phyloP scores from a whole-genome alignment of 176 grass and related monocot species.

The Hsuehochloa calcarea region DNA sequence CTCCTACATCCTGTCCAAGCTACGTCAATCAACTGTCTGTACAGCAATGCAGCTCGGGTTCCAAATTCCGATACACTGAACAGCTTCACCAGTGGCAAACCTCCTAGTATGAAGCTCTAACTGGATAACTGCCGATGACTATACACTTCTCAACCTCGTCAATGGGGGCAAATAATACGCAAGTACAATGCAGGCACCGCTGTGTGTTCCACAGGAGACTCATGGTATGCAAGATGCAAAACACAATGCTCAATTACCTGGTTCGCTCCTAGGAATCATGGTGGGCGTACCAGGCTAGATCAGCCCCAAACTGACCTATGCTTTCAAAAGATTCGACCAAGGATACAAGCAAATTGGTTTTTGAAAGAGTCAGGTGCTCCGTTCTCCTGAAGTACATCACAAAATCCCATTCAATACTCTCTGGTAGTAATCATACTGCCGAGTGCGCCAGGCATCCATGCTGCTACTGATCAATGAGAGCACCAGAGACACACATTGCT shows the following conservation, averaged over 20 bases:
- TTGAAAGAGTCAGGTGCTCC: neutral
- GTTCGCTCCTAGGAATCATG: neutral
- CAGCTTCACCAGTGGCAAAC: conserved; percentile 38
- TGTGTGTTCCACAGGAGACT: conserved; percentile 5
- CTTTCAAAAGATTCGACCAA: conserved; percentile 32
- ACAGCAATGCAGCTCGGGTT: conserved; percentile 36
- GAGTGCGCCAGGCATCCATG: conserved; percentile 95
- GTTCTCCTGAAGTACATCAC: conserved; percentile 29
- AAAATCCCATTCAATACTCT: conserved; percentile 97
- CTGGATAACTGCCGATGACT: conserved; percentile 53
- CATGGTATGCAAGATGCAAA: neutral
- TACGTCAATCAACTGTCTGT: conserved; percentile 48
- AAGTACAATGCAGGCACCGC: conserved; percentile 8
- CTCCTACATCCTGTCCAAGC: conserved; percentile 32
- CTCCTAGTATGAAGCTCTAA: conserved; percentile 39
- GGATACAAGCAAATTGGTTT: conserved; percentile 32
- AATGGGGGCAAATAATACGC: neutral
- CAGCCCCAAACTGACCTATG: conserved; percentile 41
- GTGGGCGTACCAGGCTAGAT: conserved; percentile 9
- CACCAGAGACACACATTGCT: conserved; percentile 99
- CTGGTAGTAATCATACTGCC: conserved; percentile 98
- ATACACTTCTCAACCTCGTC: conserved; percentile 50
- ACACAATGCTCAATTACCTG: conserved; percentile 12
- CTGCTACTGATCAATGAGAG: conserved; percentile 99
- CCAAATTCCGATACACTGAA: conserved; percentile 28